These are phyloP conservation scores for Beauveria asiatica DNA, from an alignment of 2,329 filamentous ascomycete genomes.

Conservation along the genomic window DNA sequence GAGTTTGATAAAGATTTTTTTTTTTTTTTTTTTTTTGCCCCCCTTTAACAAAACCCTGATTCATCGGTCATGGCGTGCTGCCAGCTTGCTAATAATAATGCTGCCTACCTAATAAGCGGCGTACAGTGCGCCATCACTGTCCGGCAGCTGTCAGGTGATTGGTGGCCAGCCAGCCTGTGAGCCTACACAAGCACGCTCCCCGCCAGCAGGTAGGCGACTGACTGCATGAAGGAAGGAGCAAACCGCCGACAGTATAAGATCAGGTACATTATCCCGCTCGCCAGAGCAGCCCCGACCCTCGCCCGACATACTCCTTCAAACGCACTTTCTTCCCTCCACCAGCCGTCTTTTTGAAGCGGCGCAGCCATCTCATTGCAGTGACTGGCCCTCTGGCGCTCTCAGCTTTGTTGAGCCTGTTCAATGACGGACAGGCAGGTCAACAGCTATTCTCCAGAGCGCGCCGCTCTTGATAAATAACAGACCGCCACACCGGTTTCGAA, in stretches of 20 bases:
- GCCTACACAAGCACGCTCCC: background rate
- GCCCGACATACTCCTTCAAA: background rate
- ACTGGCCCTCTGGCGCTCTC: background rate
- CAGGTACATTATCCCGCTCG: background rate
- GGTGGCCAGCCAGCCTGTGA: background rate
- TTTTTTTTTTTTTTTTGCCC: no score
- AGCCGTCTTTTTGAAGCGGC: background rate
- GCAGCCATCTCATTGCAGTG: background rate
- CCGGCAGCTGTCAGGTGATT: constrained; percentile 4
- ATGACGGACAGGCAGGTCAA: background rate
- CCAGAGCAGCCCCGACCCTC: background rate
- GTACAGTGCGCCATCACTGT: background rate
- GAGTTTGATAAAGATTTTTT: no score
- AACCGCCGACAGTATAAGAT: background rate
- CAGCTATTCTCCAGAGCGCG: background rate
- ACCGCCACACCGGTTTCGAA: background rate
- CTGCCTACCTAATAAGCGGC: no score
- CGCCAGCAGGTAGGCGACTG: background rate
- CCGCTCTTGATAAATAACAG: background rate
- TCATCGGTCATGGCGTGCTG: no score
- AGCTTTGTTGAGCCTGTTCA: background rate
- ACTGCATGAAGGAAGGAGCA: constrained; percentile 1
- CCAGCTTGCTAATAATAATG: no score
- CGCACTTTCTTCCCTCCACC: background rate
- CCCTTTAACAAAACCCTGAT: no score